phyloP scores from a whole-genome alignment of 139 green algal genomes.

The Chlorella vulgaris region DNA sequence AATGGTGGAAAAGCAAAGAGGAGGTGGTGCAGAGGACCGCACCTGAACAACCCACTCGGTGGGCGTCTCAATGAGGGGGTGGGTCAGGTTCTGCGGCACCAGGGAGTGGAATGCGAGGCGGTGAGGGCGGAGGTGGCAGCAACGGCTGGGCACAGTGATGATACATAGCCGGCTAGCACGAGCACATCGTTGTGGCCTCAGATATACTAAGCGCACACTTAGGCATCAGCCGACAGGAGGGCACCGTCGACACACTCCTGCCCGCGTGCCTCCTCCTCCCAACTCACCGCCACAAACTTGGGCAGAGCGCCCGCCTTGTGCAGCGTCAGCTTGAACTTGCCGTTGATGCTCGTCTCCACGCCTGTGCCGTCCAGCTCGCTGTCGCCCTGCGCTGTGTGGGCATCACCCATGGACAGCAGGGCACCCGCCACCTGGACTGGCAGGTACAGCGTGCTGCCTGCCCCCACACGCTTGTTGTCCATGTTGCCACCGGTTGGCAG shows the following conservation, averaged over 20 bases:
- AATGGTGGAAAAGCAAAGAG: too few species aligned
- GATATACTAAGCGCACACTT: too few species aligned
- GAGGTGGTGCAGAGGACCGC: too few species aligned
- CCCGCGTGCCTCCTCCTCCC: too few species aligned
- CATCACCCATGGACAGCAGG: constrained; percentile 69
- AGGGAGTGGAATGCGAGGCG: too few species aligned
- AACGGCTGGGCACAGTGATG: too few species aligned
- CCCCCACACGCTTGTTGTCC: constrained; percentile 62
- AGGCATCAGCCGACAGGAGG: too few species aligned
- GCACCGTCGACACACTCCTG: too few species aligned
- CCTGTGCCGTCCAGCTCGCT: constrained; percentile 68
- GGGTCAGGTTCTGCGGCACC: too few species aligned
- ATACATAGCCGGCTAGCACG: too few species aligned
- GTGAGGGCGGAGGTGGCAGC: too few species aligned
- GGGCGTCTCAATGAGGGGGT: constrained; percentile 22
- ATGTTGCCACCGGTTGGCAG: constrained; percentile 60
- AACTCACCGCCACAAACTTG: constrained; percentile 34
- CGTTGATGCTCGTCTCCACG: constrained; percentile 73
- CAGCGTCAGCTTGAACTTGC: constrained; percentile 67
- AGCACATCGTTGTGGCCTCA: too few species aligned
- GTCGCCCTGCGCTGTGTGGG: constrained; percentile 65
- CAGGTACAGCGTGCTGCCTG: constrained; percentile 68
- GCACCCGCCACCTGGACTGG: constrained; percentile 66
- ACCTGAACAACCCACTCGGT: constrained; percentile 22
- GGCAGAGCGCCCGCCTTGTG: constrained; percentile 59